A percentile compares a stretch with the other conserved stretches of the same genome.
Evolutionary conservation across 805 yeast species (phyloP).

Genomic region (Candida insectorum): DNA sequence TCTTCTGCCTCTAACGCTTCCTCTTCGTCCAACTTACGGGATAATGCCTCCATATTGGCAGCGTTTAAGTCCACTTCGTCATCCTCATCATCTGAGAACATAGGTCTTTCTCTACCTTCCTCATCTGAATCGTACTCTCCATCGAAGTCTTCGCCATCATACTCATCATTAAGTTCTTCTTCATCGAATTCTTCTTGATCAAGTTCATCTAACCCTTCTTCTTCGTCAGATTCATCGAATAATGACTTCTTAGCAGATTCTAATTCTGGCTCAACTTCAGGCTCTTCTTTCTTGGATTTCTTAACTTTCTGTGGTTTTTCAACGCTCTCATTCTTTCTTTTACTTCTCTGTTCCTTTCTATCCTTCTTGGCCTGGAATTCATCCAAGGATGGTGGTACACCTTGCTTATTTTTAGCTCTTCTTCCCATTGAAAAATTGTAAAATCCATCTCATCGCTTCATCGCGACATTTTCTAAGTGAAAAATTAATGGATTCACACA

Average conservation of each 20-base stretch:
- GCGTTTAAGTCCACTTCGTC: constrained; percentile 68
- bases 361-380: constrained; percentile 57
- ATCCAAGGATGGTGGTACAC: constrained; percentile 84
- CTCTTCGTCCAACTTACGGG: constrained; percentile 60
- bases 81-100: constrained; percentile 63
- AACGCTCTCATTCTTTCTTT: constrained; percentile 18
- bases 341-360: constrained; percentile 30
- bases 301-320: constrained; percentile 9
- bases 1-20: constrained; percentile 47
- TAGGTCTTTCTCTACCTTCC: constrained; percentile 57
- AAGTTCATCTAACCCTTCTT: constrained; percentile 37
- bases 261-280: constrained; percentile 50
- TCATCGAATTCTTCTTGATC: constrained; percentile 26
- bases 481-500: too few species aligned
- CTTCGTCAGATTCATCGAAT: constrained; percentile 69
- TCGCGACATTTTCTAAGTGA: too few species aligned
- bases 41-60: constrained; percentile 77
- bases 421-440: constrained; percentile 65
- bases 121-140: constrained; percentile 57
- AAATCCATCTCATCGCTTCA: constrained; percentile 8
- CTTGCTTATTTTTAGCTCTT: constrained; percentile 89
- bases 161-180: constrained; percentile 17
- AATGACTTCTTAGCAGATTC: constrained; percentile 68
- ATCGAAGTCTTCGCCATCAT: constrained; percentile 51
- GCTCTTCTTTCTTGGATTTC: constrained; percentile 29